Conservation (phyloP, 805 yeast genomes). For the Debaryomyces castellii region DNA sequence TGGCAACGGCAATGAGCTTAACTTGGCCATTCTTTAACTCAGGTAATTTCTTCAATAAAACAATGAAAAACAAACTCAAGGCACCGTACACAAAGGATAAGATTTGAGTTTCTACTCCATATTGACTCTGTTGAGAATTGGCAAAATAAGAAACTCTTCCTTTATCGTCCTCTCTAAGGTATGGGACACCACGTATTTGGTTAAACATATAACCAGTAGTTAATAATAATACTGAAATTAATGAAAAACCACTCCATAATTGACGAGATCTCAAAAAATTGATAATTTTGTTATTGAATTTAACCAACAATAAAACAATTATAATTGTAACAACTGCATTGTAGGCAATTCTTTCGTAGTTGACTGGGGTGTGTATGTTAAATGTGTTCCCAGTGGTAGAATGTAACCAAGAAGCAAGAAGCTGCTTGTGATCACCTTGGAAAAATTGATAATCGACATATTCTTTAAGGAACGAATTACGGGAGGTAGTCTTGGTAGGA, state of each 20-base stretch:
- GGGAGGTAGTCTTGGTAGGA: slow-evolving; percentile 43
- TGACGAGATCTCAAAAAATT: slow-evolving; percentile 48
- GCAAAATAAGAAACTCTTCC: slow-evolving; percentile 39
- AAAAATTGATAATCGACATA: slow-evolving; percentile 45
- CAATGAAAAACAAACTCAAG: slow-evolving; percentile 58
- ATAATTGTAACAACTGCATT: slow-evolving; percentile 35
- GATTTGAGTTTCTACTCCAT: slow-evolving; percentile 87
- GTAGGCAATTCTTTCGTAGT: slow-evolving; percentile 39
- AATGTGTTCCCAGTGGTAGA: slow-evolving; percentile 33
- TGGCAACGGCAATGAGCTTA: slow-evolving; percentile 48
- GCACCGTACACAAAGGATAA: slow-evolving; percentile 71
- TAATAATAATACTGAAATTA: slow-evolving; percentile 68
- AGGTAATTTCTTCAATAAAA: slow-evolving; percentile 60
- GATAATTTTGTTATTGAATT: slow-evolving; percentile 30
- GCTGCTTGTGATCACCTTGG: slow-evolving; percentile 42
- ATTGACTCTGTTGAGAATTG: slow-evolving; percentile 72
- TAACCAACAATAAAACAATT: slow-evolving; percentile 22
- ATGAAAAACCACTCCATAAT: slow-evolving; percentile 71
- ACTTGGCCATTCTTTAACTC: slow-evolving; percentile 41
- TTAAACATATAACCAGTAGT: slow-evolving; percentile 93
- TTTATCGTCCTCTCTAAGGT: slow-evolving; percentile 45
- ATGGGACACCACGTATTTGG: slow-evolving; percentile 73
- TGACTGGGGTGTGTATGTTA: slow-evolving; percentile 39
- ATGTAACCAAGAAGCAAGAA: slow-evolving; percentile 36
- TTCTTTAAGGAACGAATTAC: slow-evolving; percentile 26